Conservation (phyloP, 2,329 filamentous ascomycete species). For the Fusarium annulatum region DNA sequence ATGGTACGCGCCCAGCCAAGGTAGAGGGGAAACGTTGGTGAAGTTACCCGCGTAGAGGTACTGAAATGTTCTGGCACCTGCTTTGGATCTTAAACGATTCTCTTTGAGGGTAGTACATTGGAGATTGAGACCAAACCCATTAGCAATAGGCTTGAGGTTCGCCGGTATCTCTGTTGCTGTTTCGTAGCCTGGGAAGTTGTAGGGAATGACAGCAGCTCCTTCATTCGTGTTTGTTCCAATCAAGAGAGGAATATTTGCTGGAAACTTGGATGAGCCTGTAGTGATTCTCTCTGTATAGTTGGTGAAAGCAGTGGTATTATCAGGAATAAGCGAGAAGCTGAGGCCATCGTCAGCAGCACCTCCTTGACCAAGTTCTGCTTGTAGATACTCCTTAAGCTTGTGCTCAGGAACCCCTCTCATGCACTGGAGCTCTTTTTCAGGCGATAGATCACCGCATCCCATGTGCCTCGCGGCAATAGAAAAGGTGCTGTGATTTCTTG, state of each 20-base stretch:
- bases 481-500: conserved; percentile 20
- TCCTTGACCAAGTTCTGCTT: conserved; percentile 17
- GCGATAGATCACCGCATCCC: not conserved
- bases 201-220: conserved; percentile 29
- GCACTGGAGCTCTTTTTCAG: conserved; percentile 13
- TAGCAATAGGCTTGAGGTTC: not conserved
- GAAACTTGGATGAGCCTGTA: not conserved
- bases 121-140: conserved; percentile 18
- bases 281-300: conserved; percentile 18
- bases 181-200: conserved; percentile 17
- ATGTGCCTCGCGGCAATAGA: conserved; percentile 10
- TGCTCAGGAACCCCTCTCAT: conserved; percentile 16
- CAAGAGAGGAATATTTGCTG: conserved; percentile 5
- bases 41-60: conserved; percentile 37
- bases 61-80: conserved; percentile 28
- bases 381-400: conserved; percentile 21
- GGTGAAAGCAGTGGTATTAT: conserved; percentile 25
- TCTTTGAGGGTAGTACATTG: conserved; percentile 34
- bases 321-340: conserved; percentile 8
- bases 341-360: conserved; percentile 32
- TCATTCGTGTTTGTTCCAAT: conserved; percentile 36
- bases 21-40: conserved; percentile 33
- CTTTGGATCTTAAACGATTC: conserved; percentile 4
- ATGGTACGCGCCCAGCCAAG: conserved; percentile 34
- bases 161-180: conserved; percentile 24